phyloP scores from a whole-genome alignment of 1,284 basidiomycete species.

The Pulchroboletus neoregius region DNA sequence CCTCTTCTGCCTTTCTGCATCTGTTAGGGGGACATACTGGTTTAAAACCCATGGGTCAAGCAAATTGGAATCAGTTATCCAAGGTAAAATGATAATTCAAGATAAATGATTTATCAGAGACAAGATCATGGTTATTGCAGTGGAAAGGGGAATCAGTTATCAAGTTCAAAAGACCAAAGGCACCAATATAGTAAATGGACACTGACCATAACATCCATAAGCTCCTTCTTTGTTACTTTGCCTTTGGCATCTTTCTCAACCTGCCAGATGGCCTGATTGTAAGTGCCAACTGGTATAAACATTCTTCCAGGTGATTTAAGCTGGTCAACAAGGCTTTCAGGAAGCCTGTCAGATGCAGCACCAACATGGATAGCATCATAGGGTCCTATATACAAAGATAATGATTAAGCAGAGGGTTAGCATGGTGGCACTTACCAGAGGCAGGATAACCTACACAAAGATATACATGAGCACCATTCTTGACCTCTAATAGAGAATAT shows the following conservation, averaged over 20 bases:
- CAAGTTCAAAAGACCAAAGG: conserved; percentile 17
- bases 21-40: conserved; percentile 32
- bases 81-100: background rate
- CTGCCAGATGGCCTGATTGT: conserved; percentile 62
- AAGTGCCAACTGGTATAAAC: conserved; percentile 87
- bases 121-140: background rate
- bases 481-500: too few species aligned
- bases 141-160: conserved; percentile 7
- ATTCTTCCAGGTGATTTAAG: conserved; percentile 84
- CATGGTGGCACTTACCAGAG: conserved; percentile 21
- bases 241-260: conserved; percentile 81
- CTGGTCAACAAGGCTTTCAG: conserved; percentile 72
- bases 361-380: conserved; percentile 94
- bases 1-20: conserved; percentile 24
- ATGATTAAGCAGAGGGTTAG: background rate
- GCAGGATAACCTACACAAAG: conserved; percentile 27
- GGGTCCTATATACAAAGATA: conserved; percentile 47
- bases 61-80: background rate
- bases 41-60: background rate
- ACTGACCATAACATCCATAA: conserved; percentile 83
- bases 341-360: conserved; percentile 81
- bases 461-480: background rate
- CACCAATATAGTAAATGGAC: background rate
- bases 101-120: background rate
- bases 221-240: conserved; percentile 56